Evolutionary conservation across 2,329 filamentous ascomycete species (phyloP), one percentile per base, ranked within the genome.

Genomic region (Xylaria sp.): DNA sequence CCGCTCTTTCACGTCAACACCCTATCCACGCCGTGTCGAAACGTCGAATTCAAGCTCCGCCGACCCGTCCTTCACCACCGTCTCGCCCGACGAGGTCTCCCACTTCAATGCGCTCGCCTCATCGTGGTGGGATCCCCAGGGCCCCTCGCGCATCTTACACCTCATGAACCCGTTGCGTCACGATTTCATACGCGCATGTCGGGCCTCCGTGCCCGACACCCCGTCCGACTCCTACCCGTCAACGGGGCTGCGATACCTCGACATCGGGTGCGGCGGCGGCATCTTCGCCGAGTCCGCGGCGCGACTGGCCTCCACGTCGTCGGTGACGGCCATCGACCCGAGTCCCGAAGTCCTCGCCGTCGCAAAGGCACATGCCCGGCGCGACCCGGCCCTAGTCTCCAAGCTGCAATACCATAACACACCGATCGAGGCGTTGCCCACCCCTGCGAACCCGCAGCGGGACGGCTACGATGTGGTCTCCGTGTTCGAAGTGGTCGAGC

Each of bases 91-190:
- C 68, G 94, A 99, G 80, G 87, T 99, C 67, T 91, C 90, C 17
- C 95, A 99, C 81, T 99, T 99, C 85, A 93, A 93, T 73, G 87
- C 88, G 65, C 91, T 99, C 72, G 95, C 95, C 67, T 91, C 91
- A 67, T 90, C 90, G 71, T 99, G 95, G 95, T 99, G 95, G 95
- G 93, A 98, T 77, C 91, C 94, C 1, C 88, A 97, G 73, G 95
- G 95, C 53, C 90, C 94, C 6, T 97, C 93, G 3, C 88, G 94
- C 38, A 87, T 97, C 60, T 87, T 99, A 2, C 95, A 99, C 77
- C 89, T 97, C 68, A 98, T 99, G 94, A 98, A 99, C 79, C 95
- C 95, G 1, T 86, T 97, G 46, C 93, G 95, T 33, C 93, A 98
- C 79, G 88, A 93, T 78, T 98, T 98, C 78, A 95, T 97, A 75